Percentiles rank a stretch among this genome's conserved stretches.
Conservation (phyloP, 352 stramenopile genomes). For the Elongisporangium prolatum region DNA sequence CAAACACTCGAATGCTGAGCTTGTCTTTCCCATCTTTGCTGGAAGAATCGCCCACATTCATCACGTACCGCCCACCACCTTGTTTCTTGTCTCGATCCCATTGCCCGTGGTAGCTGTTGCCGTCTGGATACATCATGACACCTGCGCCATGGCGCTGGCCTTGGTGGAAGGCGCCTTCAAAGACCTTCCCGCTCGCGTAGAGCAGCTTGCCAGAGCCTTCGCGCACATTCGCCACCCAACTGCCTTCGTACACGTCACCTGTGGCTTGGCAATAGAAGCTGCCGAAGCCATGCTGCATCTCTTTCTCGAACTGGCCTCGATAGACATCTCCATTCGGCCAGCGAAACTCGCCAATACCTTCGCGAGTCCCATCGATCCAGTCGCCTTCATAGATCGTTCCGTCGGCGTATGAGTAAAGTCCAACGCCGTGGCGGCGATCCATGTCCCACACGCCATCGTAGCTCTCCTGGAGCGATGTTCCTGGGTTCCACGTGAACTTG, state of each 20-base stretch:
- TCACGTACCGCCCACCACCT: slow-evolving; percentile 67
- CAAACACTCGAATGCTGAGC: slow-evolving; percentile 35
- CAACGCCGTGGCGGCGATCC: slow-evolving; percentile 56
- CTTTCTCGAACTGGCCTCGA: slow-evolving; percentile 65
- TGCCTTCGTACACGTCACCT: slow-evolving; percentile 64
- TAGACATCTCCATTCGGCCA: slow-evolving; percentile 88
- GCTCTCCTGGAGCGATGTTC: slow-evolving; percentile 46
- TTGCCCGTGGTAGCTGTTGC: slow-evolving; percentile 78
- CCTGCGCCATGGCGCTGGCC: slow-evolving; percentile 72
- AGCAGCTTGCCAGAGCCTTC: slow-evolving; percentile 67
- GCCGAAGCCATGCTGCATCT: slow-evolving; percentile 78
- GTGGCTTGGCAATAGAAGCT: slow-evolving; percentile 49
- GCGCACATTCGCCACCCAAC: slow-evolving; percentile 82
- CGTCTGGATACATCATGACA: slow-evolving; percentile 76
- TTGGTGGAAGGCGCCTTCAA: slow-evolving; percentile 80
- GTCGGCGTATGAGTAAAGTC: slow-evolving; percentile 58
- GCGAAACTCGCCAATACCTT: slow-evolving; percentile 73
- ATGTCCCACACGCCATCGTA: slow-evolving; percentile 77
- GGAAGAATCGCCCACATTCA: slow-evolving; percentile 21
- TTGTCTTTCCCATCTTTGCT: slow-evolving; percentile 5
- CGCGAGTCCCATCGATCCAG: slow-evolving; percentile 54
- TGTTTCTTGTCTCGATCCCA: slow-evolving; percentile 88
- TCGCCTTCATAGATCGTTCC: slow-evolving; percentile 60
- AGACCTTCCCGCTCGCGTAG: slow-evolving; percentile 78
- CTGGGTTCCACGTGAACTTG: slow-evolving; percentile 59